Conservation (phyloP, 1,139 yeast species). For the Hyphopichia burtonii region DNA sequence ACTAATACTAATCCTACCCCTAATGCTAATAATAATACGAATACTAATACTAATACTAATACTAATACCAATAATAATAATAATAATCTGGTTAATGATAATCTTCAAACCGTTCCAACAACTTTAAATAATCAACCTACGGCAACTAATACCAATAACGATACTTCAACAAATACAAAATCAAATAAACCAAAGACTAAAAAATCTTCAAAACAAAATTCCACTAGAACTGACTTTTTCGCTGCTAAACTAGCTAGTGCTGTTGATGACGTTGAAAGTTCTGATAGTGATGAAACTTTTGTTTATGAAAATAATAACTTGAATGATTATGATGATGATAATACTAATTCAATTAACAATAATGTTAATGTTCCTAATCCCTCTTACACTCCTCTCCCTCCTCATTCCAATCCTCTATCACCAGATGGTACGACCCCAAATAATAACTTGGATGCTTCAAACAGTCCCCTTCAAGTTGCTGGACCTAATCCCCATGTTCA, state of each 20-base stretch:
- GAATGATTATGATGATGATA: slow-evolving; percentile 15
- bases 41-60: slow-evolving; percentile 5
- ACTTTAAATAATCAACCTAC: slow-evolving; percentile 1
- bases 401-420: background rate
- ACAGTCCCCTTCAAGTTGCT: background rate
- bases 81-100: slow-evolving; percentile 3
- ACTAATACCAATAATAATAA: slow-evolving; percentile 4
- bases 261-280: slow-evolving; percentile 82
- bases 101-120: slow-evolving; percentile 9
- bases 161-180: slow-evolving; percentile 4
- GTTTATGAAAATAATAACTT: slow-evolving; percentile 68
- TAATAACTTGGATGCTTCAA: background rate
- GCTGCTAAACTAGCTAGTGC: slow-evolving; percentile 95
- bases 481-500: background rate
- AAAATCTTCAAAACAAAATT: slow-evolving; percentile 28
- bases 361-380: slow-evolving; percentile 8
- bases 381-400: background rate
- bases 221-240: slow-evolving; percentile 81
- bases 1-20: slow-evolving; percentile 9
- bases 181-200: slow-evolving; percentile 14
- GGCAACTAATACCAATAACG: background rate
- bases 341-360: slow-evolving; percentile 7
- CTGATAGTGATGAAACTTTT: slow-evolving; percentile 91
- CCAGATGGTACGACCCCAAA: background rate
- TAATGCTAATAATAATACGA: background rate